These are phyloP conservation scores for Exophiala sideris DNA, from an alignment of 2,329 filamentous ascomycete genomes.

Conservation along the genomic window DNA sequence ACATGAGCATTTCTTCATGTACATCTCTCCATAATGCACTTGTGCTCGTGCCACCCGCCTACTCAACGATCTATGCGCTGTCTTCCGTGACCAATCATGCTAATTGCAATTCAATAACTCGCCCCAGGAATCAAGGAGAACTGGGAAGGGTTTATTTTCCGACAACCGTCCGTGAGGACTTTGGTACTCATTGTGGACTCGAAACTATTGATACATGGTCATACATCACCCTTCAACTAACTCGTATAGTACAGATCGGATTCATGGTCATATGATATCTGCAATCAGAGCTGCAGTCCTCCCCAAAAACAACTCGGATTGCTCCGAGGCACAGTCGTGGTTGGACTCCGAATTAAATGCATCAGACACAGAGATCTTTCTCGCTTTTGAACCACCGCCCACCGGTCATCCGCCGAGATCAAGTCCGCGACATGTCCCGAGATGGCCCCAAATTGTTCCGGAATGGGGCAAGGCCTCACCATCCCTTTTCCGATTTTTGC, in stretches of 20 bases:
- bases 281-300: background rate
- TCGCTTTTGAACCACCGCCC: background rate
- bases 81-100: background rate
- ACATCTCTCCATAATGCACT: background rate
- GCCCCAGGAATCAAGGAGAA: background rate
- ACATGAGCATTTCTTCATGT: too few species aligned
- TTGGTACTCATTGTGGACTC: background rate
- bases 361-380: background rate
- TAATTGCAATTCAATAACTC: background rate
- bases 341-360: background rate
- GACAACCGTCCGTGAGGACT: background rate
- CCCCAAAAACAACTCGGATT: background rate
- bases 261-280: background rate
- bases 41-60: background rate
- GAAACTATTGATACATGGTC: background rate
- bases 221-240: too few species aligned
- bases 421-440: background rate
- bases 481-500: background rate
- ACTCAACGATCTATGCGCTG: background rate
- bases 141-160: too few species aligned
- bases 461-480: constrained; percentile 3
- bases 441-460: background rate
- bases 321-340: background rate
- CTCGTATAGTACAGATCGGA: background rate
- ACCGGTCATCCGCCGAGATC: background rate